Conservation (phyloP, 2,329 filamentous ascomycete genomes). For the Colletotrichum sojae region DNA sequence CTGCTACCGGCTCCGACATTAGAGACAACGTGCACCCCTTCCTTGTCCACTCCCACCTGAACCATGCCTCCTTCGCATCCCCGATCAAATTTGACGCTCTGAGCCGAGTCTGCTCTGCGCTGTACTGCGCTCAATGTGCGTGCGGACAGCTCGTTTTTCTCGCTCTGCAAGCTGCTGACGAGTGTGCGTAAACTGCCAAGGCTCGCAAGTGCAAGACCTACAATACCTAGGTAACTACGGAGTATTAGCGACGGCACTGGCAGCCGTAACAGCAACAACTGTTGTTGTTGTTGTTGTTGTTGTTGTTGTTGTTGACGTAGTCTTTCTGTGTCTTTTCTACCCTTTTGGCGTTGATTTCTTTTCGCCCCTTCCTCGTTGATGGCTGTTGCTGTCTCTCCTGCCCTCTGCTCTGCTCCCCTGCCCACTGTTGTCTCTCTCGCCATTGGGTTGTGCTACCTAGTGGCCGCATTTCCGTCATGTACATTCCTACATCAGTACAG, state of each 20-base stretch:
- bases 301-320: no score
- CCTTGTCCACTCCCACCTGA: conserved; percentile 39
- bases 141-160: no score
- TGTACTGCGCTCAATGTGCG: neutral
- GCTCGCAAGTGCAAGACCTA: no score
- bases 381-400: no score
- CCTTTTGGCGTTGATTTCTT: neutral
- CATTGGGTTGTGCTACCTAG: conserved; percentile 14
- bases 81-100: conserved; percentile 38
- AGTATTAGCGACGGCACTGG: no score
- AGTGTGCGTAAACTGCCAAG: neutral
- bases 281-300: no score
- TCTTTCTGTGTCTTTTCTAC: neutral
- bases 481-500: neutral
- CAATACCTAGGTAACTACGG: no score
- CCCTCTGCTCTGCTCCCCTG: conserved; percentile 4
- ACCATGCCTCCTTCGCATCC: conserved; percentile 40
- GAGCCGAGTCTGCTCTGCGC: neutral
- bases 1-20: conserved; percentile 39
- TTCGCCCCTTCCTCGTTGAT: neutral
- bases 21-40: conserved; percentile 39
- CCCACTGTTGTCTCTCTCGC: conserved; percentile 21
- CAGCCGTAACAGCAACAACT: no score
- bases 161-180: neutral
- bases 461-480: conserved; percentile 31